These are phyloP conservation scores for Apiotrichum mycotoxinovorans DNA, from an alignment of 1,284 basidiomycete genomes.

Conservation along the genomic window DNA sequence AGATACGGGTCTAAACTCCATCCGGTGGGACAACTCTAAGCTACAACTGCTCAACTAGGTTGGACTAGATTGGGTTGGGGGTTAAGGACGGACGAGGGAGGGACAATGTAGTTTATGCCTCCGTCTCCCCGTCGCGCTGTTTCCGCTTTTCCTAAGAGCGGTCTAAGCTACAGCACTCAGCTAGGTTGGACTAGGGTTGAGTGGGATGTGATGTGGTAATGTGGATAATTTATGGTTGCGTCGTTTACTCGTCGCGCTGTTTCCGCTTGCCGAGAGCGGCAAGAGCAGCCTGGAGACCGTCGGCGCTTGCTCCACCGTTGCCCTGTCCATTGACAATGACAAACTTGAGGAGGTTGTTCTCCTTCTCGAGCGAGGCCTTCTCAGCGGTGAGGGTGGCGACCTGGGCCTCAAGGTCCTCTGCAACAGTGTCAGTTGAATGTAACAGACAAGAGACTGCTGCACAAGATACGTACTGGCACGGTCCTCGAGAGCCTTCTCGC, in stretches of 20 bases:
- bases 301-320: conserved; percentile 49
- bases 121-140: too few relatives aligned
- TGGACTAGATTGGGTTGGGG: too few relatives aligned
- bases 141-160: too few relatives aligned
- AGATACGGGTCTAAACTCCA: not conserved
- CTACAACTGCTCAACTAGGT: not conserved
- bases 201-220: not conserved
- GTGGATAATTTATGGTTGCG: not conserved
- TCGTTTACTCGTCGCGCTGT: conserved; percentile 30
- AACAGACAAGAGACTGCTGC: too few relatives aligned
- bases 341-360: conserved; percentile 93
- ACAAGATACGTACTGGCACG: conserved; percentile 57
- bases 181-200: too few relatives aligned
- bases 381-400: conserved; percentile 82
- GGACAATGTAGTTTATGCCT: too few relatives aligned
- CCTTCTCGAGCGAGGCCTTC: conserved; percentile 81
- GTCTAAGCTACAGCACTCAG: too few relatives aligned
- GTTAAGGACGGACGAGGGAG: too few relatives aligned
- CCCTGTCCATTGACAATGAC: conserved; percentile 81
- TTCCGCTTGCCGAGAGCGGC: conserved; percentile 35
- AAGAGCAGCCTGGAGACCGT: conserved; percentile 31
- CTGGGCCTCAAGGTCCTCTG: conserved; percentile 75
- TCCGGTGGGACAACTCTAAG: conserved; percentile 1
- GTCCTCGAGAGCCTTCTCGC: conserved; percentile 86
- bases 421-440: not conserved